Conservation (phyloP, 495 filamentous ascomycete genomes). For the Parathielavia hyrcaniae region DNA sequence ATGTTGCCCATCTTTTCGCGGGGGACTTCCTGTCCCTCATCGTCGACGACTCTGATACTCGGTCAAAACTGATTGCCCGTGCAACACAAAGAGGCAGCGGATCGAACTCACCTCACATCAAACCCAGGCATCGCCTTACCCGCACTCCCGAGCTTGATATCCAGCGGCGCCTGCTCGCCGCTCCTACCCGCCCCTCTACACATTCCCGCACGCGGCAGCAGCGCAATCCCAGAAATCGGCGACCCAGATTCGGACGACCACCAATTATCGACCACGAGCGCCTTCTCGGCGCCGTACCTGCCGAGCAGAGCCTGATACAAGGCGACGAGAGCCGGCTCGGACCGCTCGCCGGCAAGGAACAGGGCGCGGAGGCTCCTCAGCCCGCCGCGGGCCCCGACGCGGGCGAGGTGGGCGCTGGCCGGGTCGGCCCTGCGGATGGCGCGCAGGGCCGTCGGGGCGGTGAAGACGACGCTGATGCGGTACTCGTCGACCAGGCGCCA, state of each 20-base stretch:
- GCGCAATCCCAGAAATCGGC: conserved; percentile 75
- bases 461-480: conserved; percentile 75
- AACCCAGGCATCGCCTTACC: conserved; percentile 89
- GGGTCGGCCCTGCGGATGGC: conserved; percentile 85
- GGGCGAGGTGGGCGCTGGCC: conserved; percentile 56
- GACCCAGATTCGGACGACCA: conserved; percentile 92
- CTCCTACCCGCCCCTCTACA: conserved; percentile 30
- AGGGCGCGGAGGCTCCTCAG: conserved; percentile 62
- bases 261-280: conserved; percentile 86
- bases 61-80: background rate
- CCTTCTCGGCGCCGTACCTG: conserved; percentile 54
- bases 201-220: conserved; percentile 50
- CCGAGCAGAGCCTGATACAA: conserved; percentile 68
- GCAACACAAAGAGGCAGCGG: background rate
- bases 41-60: conserved; percentile 60
- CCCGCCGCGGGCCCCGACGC: conserved; percentile 57
- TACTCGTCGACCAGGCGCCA: conserved; percentile 83
- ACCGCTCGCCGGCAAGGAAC: conserved; percentile 84
- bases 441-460: conserved; percentile 78
- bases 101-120: conserved; percentile 48
- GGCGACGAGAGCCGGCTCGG: conserved; percentile 76
- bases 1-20: conserved; percentile 83
- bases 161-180: conserved; percentile 29
- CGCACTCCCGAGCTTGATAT: conserved; percentile 75
- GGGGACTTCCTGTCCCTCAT: conserved; percentile 62